Evolutionary conservation across 495 filamentous ascomycete species (phyloP).

Genomic region (Penicillium goetzii): DNA sequence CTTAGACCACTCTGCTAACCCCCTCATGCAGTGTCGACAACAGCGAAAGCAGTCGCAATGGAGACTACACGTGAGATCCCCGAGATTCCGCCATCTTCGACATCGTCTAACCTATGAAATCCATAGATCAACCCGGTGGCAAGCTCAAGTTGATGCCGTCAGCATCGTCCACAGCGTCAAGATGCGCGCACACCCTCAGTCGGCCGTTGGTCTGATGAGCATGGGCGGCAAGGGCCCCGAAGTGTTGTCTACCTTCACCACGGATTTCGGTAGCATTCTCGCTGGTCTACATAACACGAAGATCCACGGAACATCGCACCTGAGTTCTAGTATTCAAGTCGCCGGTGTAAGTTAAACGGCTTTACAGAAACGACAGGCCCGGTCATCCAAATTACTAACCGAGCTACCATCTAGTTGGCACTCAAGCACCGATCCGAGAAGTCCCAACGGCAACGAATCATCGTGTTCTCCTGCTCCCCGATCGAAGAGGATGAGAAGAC

Average conservation of each 20-base stretch:
- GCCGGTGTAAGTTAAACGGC: conserved; percentile 69
- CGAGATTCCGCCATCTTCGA: background rate
- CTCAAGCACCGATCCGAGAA: conserved; percentile 98
- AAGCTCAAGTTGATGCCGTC: conserved; percentile 93
- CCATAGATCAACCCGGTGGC: conserved; percentile 82
- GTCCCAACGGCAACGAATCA: conserved; percentile 89
- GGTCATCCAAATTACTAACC: conserved; percentile 3
- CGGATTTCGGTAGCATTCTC: conserved; percentile 92
- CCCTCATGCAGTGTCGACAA: conserved; percentile 77
- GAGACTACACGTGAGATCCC: conserved; percentile 72
- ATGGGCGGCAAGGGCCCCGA: conserved; percentile 98
- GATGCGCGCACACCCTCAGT: conserved; percentile 92
- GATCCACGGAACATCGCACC: conserved; percentile 82
- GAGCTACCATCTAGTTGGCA: conserved; percentile 67
- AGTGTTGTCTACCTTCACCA: conserved; percentile 92
- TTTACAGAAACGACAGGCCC: background rate
- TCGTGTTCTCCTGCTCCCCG: conserved; percentile 93
- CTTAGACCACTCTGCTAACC: conserved; percentile 33
- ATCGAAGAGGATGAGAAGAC: conserved; percentile 86
- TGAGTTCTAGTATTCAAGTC: conserved; percentile 91
- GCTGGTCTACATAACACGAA: conserved; percentile 93
- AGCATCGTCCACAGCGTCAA: conserved; percentile 93
- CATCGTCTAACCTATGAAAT: conserved; percentile 26
- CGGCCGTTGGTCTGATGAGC: conserved; percentile 95
- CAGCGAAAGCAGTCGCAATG: conserved; percentile 95